Base-by-base conservation (phyloP, 1,139 yeast genomes). In the Yamadazyma sp. region DNA sequence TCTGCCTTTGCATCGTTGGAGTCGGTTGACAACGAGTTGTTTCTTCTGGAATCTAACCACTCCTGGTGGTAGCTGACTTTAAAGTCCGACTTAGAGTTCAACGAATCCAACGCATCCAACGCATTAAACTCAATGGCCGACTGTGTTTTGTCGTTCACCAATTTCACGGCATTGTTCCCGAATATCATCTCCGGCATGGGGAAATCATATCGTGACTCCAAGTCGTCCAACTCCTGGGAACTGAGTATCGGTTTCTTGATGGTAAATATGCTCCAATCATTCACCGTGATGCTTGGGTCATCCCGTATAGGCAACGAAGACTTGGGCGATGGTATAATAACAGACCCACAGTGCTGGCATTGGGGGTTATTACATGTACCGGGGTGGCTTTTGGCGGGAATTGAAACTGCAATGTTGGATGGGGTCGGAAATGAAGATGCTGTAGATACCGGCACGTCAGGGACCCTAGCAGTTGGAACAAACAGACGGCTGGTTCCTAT, bases 171-270 rank as follows among this genome's bases (percentile, higher is more conserved):
- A 57, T 87, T 91, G 50, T 87, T 81, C n/a, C 98, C 98, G 64
- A 92, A 92, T 12, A 92, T 89, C 98, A 92, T 92, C 58, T 92
- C 99, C 0, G 99, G 99, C 38, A 92, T 65, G 0, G 98, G 96
- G 49, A 92, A 79, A 9, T 81, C 80, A 42, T 84, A 73, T 40
- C 73, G 54, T n/a, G 75, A 60, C 5, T 74, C 78, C 50, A 84
- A 74, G 9, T 64, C 65, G 44, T 89, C 97, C 43, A 92, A 75
- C 56, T 89, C 96, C 3, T 64, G 68, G 1, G 92, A 73, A 48
- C 77, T 83, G 44, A 88, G 65, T 33, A 92, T 92, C 0, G 98
- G 95, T 40, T 77, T 77, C 56, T 88, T 81, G 34, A 72, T 66
- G 0, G 96, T 83, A 47, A 72, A 76, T 8, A 92, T 77, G 44